These are phyloP conservation scores for Fonsecaea monophora DNA, from an alignment of 2,329 filamentous ascomycete species.

Conservation along the genomic window DNA sequence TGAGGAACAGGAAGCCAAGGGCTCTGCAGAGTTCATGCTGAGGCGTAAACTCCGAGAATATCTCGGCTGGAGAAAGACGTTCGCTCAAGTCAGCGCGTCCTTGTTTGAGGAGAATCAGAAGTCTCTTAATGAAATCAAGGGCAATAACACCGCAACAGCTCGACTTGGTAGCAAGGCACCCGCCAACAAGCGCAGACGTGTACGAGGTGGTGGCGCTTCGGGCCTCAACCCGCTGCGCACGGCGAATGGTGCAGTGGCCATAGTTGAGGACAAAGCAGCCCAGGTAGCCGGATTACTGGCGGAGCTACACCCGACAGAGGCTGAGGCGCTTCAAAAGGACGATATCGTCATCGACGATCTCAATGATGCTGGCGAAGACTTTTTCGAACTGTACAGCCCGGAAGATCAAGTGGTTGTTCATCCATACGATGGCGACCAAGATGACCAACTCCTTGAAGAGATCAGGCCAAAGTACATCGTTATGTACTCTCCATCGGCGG, in stretches of 20 bases:
- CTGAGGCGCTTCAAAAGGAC: conserved; percentile 75
- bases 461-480: conserved; percentile 91
- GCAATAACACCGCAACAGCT: conserved; percentile 56
- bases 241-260: conserved; percentile 65
- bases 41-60: conserved; percentile 84
- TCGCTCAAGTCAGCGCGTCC: conserved; percentile 79
- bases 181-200: conserved; percentile 81
- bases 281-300: conserved; percentile 84
- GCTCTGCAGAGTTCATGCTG: conserved; percentile 88
- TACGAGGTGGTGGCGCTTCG: conserved; percentile 76
- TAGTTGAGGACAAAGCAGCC: conserved; percentile 80
- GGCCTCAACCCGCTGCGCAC: conserved; percentile 65
- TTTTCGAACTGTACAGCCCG: conserved; percentile 90
- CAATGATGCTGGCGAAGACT: conserved; percentile 76
- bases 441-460: conserved; percentile 96
- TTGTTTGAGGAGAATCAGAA: conserved; percentile 82
- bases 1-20: conserved; percentile 62
- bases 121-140: conserved; percentile 70
- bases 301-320: conserved; percentile 80
- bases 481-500: conserved; percentile 96
- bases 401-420: conserved; percentile 86
- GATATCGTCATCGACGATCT: conserved; percentile 80
- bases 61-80: conserved; percentile 86
- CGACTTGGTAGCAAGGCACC: conserved; percentile 62
- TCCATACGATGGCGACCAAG: conserved; percentile 92